Evolutionary conservation across 805 yeast species (phyloP), one percentile per base, ranked within the genome.

Genomic region (Cyberlindnera sargentensis): DNA sequence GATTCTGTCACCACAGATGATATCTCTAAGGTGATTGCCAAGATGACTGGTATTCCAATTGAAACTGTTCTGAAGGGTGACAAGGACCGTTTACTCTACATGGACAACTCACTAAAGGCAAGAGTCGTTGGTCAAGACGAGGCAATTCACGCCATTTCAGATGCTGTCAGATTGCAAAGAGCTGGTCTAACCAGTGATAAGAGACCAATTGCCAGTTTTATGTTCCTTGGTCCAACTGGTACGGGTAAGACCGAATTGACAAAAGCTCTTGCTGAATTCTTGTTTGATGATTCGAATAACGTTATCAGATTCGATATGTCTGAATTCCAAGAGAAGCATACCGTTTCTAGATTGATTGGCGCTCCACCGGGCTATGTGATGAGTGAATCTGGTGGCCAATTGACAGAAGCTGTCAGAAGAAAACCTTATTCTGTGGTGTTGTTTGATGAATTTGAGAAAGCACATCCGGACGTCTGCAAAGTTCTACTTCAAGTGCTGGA

Each of bases 361-460:
- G 93, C 98, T 1, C 99, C 99, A 5, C 99, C 99, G 29, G 97
- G 98, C 6, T 91, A 91, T 62, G 96, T 91, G 24, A 93, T 96
- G 42, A 90, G 89, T 66, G 99, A 91, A 58, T 70, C 77, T 34
- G 85, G 89, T 60, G 99, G 99, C 41, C 98, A 93, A 64, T 71
- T 93, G 50, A 93, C 99, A 1, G 98, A 93, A 64, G 95, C 96
- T 5, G 95, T 93, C 8, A 77, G 96, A 60, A 76, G 98, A 56
- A 90, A 89, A 58, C 99, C 99, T 7, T 91, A 91, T 54, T 75
- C 97, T 1, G 96, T 91, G 27, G 84, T 91, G 2, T 67, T 91
- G 45, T 93, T 91, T 62, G 99, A 91, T 64, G 99, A 91, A 67
- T 87, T 91, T 63, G 99, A 91, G 57, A 91, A 91, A 64, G 98